phyloP scores from a whole-genome alignment of 2,329 filamentous ascomycete genomes.

The Talaromyces sp. region DNA sequence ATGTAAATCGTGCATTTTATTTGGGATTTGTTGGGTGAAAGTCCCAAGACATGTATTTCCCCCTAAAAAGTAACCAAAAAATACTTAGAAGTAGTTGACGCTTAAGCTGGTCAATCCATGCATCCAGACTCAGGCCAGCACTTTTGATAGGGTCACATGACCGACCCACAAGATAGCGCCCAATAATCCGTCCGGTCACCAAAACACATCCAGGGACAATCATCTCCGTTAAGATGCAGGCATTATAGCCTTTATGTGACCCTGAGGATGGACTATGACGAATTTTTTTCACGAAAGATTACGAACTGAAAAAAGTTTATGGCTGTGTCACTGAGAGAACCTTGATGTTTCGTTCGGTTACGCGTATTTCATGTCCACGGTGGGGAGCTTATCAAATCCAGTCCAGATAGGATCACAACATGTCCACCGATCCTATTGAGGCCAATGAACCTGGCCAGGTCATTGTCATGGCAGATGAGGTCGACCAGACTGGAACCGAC shows the following conservation, averaged over 20 bases:
- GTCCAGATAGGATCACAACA: neutral
- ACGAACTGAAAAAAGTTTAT: neutral
- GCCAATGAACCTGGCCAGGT: constrained; percentile 28
- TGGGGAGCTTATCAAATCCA: constrained; percentile 4
- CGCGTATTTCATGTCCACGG: constrained; percentile 1
- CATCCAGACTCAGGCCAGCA: neutral
- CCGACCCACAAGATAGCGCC: neutral
- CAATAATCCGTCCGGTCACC: constrained; percentile 2
- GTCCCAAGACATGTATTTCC: neutral
- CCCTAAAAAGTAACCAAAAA: neutral
- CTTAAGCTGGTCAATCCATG: neutral
- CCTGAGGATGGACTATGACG: neutral
- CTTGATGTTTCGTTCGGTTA: constrained; percentile 11
- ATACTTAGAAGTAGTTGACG: neutral
- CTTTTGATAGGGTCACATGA: constrained; percentile 1
- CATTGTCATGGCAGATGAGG: constrained; percentile 46
- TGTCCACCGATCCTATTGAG: constrained; percentile 25
- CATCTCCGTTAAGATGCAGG: neutral
- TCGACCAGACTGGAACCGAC: constrained; percentile 44
- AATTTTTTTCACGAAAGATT: neutral
- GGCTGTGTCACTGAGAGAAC: constrained; percentile 10
- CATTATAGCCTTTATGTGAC: neutral
- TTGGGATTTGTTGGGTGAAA: neutral
- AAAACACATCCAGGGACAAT: neutral
- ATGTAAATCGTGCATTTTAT: too few relatives aligned